Base-by-base conservation (phyloP, 768 basidiomycete species). In the Cubamyces lactineus region DNA sequence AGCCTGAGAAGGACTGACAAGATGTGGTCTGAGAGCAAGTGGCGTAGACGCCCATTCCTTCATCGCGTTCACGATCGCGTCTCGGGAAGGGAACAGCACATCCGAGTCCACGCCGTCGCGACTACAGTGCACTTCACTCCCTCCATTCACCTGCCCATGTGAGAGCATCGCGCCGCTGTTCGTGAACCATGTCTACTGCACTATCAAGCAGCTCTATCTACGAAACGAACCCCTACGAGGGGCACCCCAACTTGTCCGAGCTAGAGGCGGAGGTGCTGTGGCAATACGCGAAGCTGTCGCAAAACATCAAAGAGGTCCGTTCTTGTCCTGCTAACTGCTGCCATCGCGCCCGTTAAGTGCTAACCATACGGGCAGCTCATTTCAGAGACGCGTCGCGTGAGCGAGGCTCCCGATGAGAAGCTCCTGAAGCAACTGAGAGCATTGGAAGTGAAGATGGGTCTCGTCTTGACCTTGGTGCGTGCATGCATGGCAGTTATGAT, bases 391-490 rank as follows among this genome's bases (percentile, higher is more conserved):
- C 87, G 85, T 65, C 75, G 77, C 41, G 80, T 96, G 62, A 82
- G 86, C 55, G 85, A 89, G 61, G 81, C 85, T 51, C 94, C 94
- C 1, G 92, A 97, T 71, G 84, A 90, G 63, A 78, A 80, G 53
- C 82, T 98, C 70, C 77, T 98, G 30, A 80, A 82, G 53, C 87
- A 89, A 53, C 76, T 99, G 28, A 82, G 95, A 40, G 80, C 85
- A 6, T 78, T 99, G 48, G 96, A 98, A 71, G 86, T 90, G 74
- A 96, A 97, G 75, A 94, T 99, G 90, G 93, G 92, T 8, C 80
- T 99, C 56, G 95, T 98, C 0, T 76, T 98, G 73, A 98, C 96
- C 0, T 76, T 99, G 74, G 95, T 95, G 70, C 65, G 85, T 77
- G 23, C 47, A 40, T 46, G 16, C 23, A 38, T 30, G 57, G 11